These are phyloP conservation scores for Dissophora globulifera DNA, from an alignment of 192 early-diverging fungal species.

Conservation along the genomic window DNA sequence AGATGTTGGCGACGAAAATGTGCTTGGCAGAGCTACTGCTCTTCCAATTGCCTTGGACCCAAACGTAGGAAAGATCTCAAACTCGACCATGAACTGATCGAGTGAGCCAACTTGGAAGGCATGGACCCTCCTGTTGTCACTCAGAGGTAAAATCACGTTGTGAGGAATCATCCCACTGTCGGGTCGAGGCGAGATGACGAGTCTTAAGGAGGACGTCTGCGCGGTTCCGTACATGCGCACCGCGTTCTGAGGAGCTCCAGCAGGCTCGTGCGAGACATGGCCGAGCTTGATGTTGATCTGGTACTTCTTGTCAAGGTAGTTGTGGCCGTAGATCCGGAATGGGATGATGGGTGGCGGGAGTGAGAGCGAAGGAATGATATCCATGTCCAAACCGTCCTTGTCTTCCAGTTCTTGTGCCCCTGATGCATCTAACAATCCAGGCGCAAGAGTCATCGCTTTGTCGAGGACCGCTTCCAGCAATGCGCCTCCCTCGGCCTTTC, in stretches of 20 bases:
- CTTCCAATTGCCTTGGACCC: slow-evolving; percentile 93
- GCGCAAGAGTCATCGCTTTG: slow-evolving; percentile 15
- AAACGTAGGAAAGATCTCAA: slow-evolving; percentile 95
- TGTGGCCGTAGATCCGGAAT: slow-evolving; percentile 98
- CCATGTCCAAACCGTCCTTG: slow-evolving; percentile 78
- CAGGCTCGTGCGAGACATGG: slow-evolving; percentile 33
- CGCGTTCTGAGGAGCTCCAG: slow-evolving; percentile 48
- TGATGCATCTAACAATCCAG: background rate
- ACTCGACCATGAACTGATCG: slow-evolving; percentile 83
- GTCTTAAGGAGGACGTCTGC: slow-evolving; percentile 79
- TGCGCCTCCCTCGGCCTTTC: slow-evolving; percentile 40
- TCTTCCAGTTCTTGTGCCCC: slow-evolving; percentile 16
- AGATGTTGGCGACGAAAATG: slow-evolving; percentile 58
- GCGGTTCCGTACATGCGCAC: slow-evolving; percentile 69
- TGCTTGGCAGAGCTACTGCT: slow-evolving; percentile 79
- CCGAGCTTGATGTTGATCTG: slow-evolving; percentile 83
- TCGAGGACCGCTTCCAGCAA: slow-evolving; percentile 18
- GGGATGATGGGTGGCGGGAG: slow-evolving; percentile 98
- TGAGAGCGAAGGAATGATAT: slow-evolving; percentile 90
- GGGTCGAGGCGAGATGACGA: slow-evolving; percentile 87
- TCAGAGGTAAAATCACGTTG: slow-evolving; percentile 88
- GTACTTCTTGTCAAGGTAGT: slow-evolving; percentile 90
- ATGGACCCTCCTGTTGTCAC: slow-evolving; percentile 80
- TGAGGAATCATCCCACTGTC: slow-evolving; percentile 91
- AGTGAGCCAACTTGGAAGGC: slow-evolving; percentile 85